Percentiles rank a stretch among this genome's conserved stretches.
Evolutionary conservation across 2,329 filamentous ascomycete genomes (phyloP).

Genomic region (Periglandula ipomoeae): DNA sequence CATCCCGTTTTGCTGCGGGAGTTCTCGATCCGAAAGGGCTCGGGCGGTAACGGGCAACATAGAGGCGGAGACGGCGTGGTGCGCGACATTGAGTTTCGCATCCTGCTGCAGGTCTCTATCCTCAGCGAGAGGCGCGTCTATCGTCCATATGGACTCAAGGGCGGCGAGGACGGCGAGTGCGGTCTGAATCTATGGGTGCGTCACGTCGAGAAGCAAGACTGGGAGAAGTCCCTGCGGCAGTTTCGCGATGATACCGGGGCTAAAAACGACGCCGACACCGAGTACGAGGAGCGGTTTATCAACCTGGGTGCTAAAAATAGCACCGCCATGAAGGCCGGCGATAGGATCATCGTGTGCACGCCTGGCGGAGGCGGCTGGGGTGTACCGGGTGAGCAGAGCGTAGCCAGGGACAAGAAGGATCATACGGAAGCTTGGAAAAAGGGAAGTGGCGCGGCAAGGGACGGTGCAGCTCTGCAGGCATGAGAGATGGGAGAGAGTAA

Average conservation of each 20-base stretch:
- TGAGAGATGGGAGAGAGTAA: constrained; percentile 15
- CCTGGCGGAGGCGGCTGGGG: constrained; percentile 78
- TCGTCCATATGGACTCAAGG: constrained; percentile 57
- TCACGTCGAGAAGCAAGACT: constrained; percentile 51
- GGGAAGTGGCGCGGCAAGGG: constrained; percentile 46
- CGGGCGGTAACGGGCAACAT: constrained; percentile 57
- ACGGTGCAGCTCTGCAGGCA: constrained; percentile 50
- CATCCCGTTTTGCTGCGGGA: constrained; percentile 67
- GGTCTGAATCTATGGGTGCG: constrained; percentile 85
- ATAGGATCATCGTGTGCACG: constrained; percentile 68
- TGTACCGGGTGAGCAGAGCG: constrained; percentile 45
- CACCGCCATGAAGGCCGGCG: constrained; percentile 64
- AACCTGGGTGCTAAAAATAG: constrained; percentile 75
- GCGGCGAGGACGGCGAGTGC: constrained; percentile 68
- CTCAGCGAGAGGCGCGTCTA: constrained; percentile 71
- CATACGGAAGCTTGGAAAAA: constrained; percentile 42
- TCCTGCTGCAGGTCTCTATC: constrained; percentile 68
- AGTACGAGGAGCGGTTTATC: constrained; percentile 53
- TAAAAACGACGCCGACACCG: constrained; percentile 23
- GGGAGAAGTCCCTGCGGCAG: constrained; percentile 33
- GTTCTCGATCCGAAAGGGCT: constrained; percentile 56
- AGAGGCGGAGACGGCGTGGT: constrained; percentile 65
- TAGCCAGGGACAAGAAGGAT: constrained; percentile 43
- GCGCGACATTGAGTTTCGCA: constrained; percentile 70
- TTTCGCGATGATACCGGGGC: constrained; percentile 23